Conservation (phyloP, 139 green algal genomes). For the Deuterostichococcus epilithicus region DNA sequence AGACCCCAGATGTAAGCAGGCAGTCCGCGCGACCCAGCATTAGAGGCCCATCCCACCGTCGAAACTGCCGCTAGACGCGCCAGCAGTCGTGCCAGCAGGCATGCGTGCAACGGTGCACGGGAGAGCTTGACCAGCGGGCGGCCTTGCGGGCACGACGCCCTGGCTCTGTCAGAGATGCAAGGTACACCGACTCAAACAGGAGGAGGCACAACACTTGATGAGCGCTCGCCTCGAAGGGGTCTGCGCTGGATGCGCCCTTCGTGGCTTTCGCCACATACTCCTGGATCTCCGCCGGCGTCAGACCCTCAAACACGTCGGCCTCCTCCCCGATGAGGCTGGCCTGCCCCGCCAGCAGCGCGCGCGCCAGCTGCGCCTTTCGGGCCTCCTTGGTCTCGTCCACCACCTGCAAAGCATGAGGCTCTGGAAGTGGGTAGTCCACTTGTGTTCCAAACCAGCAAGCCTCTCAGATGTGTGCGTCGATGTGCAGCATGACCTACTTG, state of each 20-base stretch:
- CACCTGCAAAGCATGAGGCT: conserved; percentile 3
- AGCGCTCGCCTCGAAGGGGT: conserved; percentile 68
- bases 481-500: too few species aligned
- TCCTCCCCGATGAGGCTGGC: conserved; percentile 26
- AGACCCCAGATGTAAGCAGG: not conserved
- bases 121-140: not conserved
- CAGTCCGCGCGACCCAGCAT: not conserved
- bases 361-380: conserved; percentile 26
- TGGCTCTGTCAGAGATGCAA: too few species aligned
- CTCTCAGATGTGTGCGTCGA: too few species aligned
- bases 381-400: conserved; percentile 37
- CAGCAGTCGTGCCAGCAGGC: not conserved
- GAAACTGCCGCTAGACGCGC: not conserved
- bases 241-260: conserved; percentile 23
- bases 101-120: not conserved
- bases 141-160: too few species aligned
- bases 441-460: too few species aligned
- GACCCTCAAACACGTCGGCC: conserved; percentile 63
- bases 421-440: too few species aligned
- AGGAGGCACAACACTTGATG: too few species aligned
- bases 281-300: conserved; percentile 49
- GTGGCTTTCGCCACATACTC: conserved; percentile 31
- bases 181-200: too few species aligned
- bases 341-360: conserved; percentile 40
- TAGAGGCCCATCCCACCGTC: not conserved